phyloP scores from a whole-genome alignment of 345 rosid genomes.

The Acer campestre region DNA sequence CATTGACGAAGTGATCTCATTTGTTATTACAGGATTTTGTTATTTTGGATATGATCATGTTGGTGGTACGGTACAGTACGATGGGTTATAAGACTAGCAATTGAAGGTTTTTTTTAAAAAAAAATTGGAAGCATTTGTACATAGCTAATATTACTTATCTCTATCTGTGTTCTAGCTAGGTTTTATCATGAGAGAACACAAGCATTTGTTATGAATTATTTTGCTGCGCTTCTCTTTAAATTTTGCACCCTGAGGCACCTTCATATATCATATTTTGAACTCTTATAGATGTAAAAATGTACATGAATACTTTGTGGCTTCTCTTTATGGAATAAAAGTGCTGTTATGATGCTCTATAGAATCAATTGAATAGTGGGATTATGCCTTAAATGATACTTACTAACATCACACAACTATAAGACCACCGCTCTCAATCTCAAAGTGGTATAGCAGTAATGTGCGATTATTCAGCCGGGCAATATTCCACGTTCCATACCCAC shows the following conservation, averaged over 20 bases:
- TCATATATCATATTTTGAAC: constrained; percentile 7
- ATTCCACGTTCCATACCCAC: too few species aligned
- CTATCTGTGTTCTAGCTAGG: constrained; percentile 12
- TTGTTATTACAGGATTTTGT: constrained; percentile 24
- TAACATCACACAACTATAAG: too few species aligned
- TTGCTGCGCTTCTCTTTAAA: constrained; percentile 13
- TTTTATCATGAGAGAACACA: constrained; percentile 19
- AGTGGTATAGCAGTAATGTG: too few species aligned
- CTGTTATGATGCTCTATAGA: neutral
- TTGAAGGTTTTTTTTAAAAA: constrained; percentile 5
- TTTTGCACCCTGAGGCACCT: neutral
- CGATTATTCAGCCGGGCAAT: too few species aligned
- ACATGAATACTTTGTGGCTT: constrained; percentile 15
- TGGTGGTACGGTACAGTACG: neutral
- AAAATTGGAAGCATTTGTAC: constrained; percentile 26
- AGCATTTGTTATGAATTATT: constrained; percentile 15
- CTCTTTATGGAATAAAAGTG: constrained; percentile 7
- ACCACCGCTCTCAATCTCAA: too few species aligned
- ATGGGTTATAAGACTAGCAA: constrained; percentile 19
- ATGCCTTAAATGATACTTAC: too few species aligned
- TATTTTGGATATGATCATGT: constrained; percentile 21
- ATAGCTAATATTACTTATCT: constrained; percentile 8
- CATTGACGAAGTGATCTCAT: constrained; percentile 6
- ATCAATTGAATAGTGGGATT: too few species aligned
- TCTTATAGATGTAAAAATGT: constrained; percentile 18